Evolutionary conservation across 768 basidiomycete species (phyloP), one percentile per base, ranked within the genome.

Genomic region (Boletus rex-veris): DNA sequence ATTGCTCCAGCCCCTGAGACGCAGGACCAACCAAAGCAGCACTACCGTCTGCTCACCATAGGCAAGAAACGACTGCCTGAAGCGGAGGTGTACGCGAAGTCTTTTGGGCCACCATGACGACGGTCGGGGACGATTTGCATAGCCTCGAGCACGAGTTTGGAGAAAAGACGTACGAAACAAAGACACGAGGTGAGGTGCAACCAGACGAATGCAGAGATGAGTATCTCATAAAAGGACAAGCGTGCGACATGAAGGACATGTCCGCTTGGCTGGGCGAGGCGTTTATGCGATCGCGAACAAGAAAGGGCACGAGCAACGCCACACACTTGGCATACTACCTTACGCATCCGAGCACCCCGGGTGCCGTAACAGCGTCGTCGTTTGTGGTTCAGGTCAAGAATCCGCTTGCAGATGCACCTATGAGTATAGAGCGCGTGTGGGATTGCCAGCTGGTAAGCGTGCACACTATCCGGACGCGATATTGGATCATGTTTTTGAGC

Each of bases 61-160:
- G 83, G 84, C 1, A 83, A 82, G 72, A 87, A 86, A 64, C 73
- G 68, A 11, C 66, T 85, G 1, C 84, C 82, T 0, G 77, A 80
- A 51, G 75, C 80, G 1, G 73, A 75, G 10, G 10, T 33, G 7
- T 39, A 31, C 4, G 71, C 24, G 5, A 24, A 24, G 21, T 83
- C 10, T 49, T 40, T 49, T 30, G 39, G 81, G 82, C 1, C 76
- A 83, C 36, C 69, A 5, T 24, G 24, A 24, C 24, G 24, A 1
- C 24, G 75, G 26, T 28, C 28, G 28, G 7, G 28, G 28, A 28
- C 24, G 1, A 24, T 24, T 24, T 24, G 24, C 24, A 33, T 11
- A 33, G 33, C 33, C 33, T 35, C 33, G 53, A 56, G 21, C 8
- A 30, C 5, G 41, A 40, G 21, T 19, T 36, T 15, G 33, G 33